Evolutionary conservation across 2,329 filamentous ascomycete species (phyloP), one percentile per base, ranked within the genome.

Genomic region (Apiospora aurea): DNA sequence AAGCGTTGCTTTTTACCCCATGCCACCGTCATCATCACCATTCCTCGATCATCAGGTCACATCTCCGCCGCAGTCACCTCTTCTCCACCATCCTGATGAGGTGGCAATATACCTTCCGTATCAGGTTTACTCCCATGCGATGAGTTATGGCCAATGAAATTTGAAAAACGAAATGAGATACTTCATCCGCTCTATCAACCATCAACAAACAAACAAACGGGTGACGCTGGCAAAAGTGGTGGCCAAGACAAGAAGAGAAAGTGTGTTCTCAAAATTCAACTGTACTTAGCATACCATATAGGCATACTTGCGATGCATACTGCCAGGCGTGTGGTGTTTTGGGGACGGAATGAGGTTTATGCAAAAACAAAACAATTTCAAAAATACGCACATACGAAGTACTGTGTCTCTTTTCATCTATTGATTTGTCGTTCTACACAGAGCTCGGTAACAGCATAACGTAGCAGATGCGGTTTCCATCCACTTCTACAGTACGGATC

Each of bases 361-460:
- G 34, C 2, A 41, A 64, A 18, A 21, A 61, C 3, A 53, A 13
- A 61, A 34, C 21, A 2, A 7, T 11, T 38, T 61, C 6, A 21
- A 38, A 16, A 21, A 6, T 10, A 10, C 49, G 14, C 24, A 47
- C 2, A 47, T 16, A 47, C 44, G 26, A 3, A 29, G 26, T 29
- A 3, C 26, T 18, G 6, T 21, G 6, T 53, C 14, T 61, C 57
- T 41, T 2, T 64, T 21, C 13, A n/a, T 64, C 18, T 64, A 64
- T 64, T 64, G 57, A 64, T 64, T 64, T n/a, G 57, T 64, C n/a
- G 10, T 64, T 64, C 18, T 64, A 64, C 57, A 41, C 57, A 38
- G n/a, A 14, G 18, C 34, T 64, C 4, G 34, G 57, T n/a, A 64
- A 3, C 21, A 64, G 57, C 34, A 2, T 14, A n/a, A 6, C 0